Evolutionary conservation across 2,329 filamentous ascomycete species (phyloP).

Genomic region (Exophiala alcalophila): DNA sequence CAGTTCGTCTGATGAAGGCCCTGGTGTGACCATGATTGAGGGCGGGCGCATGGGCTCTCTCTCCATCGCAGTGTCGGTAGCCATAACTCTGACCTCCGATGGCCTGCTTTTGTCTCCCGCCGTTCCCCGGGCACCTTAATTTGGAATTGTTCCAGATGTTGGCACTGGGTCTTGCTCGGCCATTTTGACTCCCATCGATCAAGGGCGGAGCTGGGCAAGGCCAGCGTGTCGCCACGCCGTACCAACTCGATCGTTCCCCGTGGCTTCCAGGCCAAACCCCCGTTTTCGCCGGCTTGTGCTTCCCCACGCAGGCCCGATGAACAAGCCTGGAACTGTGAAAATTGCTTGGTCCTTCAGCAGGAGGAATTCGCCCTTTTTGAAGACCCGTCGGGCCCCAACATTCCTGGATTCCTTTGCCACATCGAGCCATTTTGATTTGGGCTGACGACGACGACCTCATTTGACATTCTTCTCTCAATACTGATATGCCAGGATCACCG

Average conservation of each 20-base stretch:
- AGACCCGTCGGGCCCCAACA: conserved; percentile 13
- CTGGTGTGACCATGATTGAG: conserved; percentile 13
- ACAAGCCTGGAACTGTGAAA: conserved; percentile 6
- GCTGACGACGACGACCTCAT: conserved; percentile 3
- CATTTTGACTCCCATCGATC: conserved; percentile 7
- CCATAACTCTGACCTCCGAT: conserved; percentile 1
- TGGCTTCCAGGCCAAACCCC: conserved; percentile 13
- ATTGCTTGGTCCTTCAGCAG: conserved; percentile 14
- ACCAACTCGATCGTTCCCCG: conserved; percentile 11
- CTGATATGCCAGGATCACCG: conserved; percentile 10
- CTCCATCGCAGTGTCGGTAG: no score
- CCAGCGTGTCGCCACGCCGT: conserved; percentile 12
- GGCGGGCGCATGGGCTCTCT: conserved; percentile 3
- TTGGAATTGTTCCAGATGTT: conserved; percentile 21
- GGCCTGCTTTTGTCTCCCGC: not conserved
- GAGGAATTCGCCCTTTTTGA: conserved; percentile 9
- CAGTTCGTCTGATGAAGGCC: conserved; percentile 21
- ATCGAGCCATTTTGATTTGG: conserved; percentile 22
- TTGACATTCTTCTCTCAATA: conserved; percentile 1
- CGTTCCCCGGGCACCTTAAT: conserved; percentile 3
- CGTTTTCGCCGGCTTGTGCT: conserved; percentile 17
- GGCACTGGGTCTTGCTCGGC: conserved; percentile 5
- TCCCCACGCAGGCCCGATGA: conserved; percentile 27
- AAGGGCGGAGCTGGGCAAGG: conserved; percentile 5
- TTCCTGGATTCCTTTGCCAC: conserved; percentile 22